Base-by-base conservation (phyloP, 768 basidiomycete genomes). In the Leccinum longicurvipes region DNA sequence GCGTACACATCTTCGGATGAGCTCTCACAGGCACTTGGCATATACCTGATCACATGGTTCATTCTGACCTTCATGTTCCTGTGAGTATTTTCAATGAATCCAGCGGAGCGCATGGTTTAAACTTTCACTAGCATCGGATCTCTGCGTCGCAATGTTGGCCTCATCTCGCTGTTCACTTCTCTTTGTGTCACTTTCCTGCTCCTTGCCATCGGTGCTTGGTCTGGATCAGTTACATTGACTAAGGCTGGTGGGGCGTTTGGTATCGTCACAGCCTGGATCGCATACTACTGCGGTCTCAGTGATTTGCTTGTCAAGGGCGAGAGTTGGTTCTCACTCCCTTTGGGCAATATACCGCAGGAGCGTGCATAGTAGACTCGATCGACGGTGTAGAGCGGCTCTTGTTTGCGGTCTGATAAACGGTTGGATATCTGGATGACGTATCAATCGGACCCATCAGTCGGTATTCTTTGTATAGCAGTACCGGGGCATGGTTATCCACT, bases 11-110 rank as follows among this genome's bases (percentile, higher is more conserved):
- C 58, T 0, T 49, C 52, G 0, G 63, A 65, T 0, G 79, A 85
- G 63, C 66, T 87, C 12, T 47, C 62, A 6, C 78, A 80, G 47
- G 91, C 88, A 0, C 62, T 93, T 12, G 90, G 86, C 3, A 86
- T 93, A 55, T 93, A 81, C 73, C 77, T 93, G 24, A 76, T 82
- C 46, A 76, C 83, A 17, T 93, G 91, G 91, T 81, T 81, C 63
- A 71, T 90, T 57, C 73, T 92, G 29, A 89, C 91, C 0, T 78
- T 82, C 71, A 70, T 89, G 64, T 75, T 91, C 60, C 57, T 84
- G 89, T 91, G 53, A 62, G 84, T 59, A 7, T 11, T 31, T 1
- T 7, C 14, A 19, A 1, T 11, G 8, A 10, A 4, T 41, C 4
- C 4, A 7, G 23, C 8, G 2, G 11, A n/a, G n/a, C 2, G 24